phyloP scores from a whole-genome alignment of 2,329 filamentous ascomycete species.

The Fusarium poae region DNA sequence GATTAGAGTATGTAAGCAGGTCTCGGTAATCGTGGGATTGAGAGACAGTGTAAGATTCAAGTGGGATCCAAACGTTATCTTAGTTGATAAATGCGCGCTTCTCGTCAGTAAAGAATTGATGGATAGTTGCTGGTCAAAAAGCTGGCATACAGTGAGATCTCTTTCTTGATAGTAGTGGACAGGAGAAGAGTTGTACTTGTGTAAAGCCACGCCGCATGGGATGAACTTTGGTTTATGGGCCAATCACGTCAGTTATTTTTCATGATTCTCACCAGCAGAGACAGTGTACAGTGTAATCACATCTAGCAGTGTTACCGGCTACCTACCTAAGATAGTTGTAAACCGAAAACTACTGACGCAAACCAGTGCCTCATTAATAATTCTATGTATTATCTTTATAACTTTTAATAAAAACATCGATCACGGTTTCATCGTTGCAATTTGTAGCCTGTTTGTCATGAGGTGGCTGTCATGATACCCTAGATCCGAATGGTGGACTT shows the following conservation, averaged over 20 bases:
- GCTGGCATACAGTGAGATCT: background rate
- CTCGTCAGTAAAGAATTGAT: background rate
- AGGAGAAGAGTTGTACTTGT: background rate
- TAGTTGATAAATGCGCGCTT: background rate
- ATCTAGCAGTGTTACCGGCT: too few species aligned
- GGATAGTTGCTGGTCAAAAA: background rate
- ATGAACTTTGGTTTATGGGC: background rate
- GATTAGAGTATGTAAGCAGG: constrained; percentile 13
- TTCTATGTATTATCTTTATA: background rate
- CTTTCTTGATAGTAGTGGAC: background rate
- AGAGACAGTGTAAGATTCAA: background rate
- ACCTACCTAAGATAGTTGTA: background rate
- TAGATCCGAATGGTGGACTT: background rate
- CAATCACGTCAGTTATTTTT: constrained; percentile 21
- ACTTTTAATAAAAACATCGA: too few species aligned
- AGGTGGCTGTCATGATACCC: background rate
- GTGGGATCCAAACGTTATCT: background rate
- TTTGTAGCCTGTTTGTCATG: background rate
- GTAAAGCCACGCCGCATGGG: background rate
- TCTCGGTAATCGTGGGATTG: background rate
- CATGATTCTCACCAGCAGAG: background rate
- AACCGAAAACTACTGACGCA: background rate
- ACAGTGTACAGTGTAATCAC: background rate
- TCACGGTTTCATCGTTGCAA: background rate
- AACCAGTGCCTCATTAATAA: too few species aligned